Base-by-base conservation (phyloP, 176 grass and related monocot genomes). In the Zoysia japonica region DNA sequence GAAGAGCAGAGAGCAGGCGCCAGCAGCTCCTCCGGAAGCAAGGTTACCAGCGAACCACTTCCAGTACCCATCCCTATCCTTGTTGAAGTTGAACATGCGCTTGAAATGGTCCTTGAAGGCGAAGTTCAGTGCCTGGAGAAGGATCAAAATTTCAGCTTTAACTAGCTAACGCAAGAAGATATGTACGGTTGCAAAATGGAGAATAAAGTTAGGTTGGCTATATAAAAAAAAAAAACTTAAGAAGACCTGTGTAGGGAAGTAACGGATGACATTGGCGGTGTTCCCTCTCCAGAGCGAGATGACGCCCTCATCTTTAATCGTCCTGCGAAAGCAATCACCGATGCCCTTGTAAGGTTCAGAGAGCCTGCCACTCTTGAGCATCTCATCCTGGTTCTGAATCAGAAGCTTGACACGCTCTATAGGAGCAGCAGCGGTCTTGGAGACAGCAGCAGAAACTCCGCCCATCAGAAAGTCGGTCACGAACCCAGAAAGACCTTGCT, bases 51-150 rank as follows among this genome's bases (percentile, higher is more conserved):
- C 28, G 28, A 28, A 28, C 28, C 28, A 28, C 28, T 28, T 28
- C 28, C 28, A 28, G 28, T 28, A 28, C 28, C 28, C 28, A 28
- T 28, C 28, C 28, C 28, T 28, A 28, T 90, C 88, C 66, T 90
- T 90, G 67, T 90, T 90, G 11, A 90, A 90, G 88, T 90, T 90
- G 74, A 90, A 90, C 88, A 90, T 90, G 84, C 88, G 84, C 74
- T 90, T 90, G 72, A 90, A 90, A 45, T 90, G 88, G 40, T 90
- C 88, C 71, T 90, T 90, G 78, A 90, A 90, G 9, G 88, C 88
- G 70, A 90, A 90, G 84, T 90, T 90, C 84, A 90, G 49, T 49
- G 88, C 88, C 88, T 90, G 73, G 19, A 69, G 20, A 10, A 71
- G 2, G 57, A 62, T 62, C 42, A 12, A 76, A 0, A 0, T 2